Evolutionary conservation across 805 yeast genomes (phyloP), one percentile per base, ranked within the genome.

Genomic region (Teunomyces gatunensis): DNA sequence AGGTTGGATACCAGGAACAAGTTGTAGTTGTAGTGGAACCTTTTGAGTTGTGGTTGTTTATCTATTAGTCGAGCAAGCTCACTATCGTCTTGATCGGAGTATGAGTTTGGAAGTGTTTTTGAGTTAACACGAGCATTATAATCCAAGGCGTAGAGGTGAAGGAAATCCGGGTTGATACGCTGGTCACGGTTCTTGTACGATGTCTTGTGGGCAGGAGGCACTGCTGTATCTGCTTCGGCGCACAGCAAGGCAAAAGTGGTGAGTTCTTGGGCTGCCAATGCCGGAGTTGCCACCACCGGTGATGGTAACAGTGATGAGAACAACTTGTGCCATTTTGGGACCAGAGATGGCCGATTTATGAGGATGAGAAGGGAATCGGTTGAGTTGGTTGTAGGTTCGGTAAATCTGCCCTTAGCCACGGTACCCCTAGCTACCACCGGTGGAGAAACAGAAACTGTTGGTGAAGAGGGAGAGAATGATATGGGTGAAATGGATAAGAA

Each of bases 71-170:
- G 49, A 17, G 49, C 47, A 28, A 53, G 32, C 27, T 59, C 60
- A 3, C 48, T 45, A 39, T 44, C 43, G 13, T 49, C 40, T 28
- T 51, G 40, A 5, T 49, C 27, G 39, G 53, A 59, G 69, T 67
- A 9, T 69, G 56, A 3, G 46, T 54, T 53, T 10, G 61, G 63
- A 5, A 60, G 42, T 3, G 62, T 56, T 43, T 47, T 50, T 2
- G 56, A 40, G 12, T 44, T 44, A 5, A 54, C 42, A 47, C 80
- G 65, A 12, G 76, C 68, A n/a, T 69, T 60, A 49, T 64, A 71
- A 54, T 80, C 83, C 40, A 71, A 65, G 1, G 85, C 77, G 51
- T 79, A 80, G 32, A 77, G 62, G 46, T 77, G 62, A 20, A 81
- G 59, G 48, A 80, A 80, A 28, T 64, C 61, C 6, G 80, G 63